Evolutionary conservation across 1,139 yeast species (phyloP).

Genomic region (Komagataea norvegica): DNA sequence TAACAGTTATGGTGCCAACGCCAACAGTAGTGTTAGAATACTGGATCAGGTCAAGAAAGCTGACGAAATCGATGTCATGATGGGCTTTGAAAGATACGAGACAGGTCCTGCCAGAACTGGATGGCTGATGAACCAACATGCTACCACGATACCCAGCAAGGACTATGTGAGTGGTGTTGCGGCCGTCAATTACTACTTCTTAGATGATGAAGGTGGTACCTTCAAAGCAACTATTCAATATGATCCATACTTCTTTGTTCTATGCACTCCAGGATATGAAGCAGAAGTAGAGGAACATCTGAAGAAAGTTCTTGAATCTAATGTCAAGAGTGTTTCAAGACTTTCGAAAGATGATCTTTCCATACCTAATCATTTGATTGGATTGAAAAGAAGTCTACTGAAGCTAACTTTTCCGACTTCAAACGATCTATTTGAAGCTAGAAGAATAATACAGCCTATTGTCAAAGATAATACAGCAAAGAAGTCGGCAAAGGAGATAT

Average conservation of each 20-base stretch:
- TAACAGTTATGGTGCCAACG: constrained; percentile 18
- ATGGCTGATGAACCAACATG: constrained; percentile 88
- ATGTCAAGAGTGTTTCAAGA: constrained; percentile 52
- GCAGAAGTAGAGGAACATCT: constrained; percentile 85
- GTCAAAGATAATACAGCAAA: constrained; percentile 62
- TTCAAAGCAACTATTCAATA: constrained; percentile 80
- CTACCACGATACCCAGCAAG: constrained; percentile 54
- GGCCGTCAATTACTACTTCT: constrained; percentile 90
- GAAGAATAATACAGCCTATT: constrained; percentile 64
- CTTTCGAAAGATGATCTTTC: constrained; percentile 72
- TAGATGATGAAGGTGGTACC: constrained; percentile 97
- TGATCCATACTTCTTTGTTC: constrained; percentile 86
- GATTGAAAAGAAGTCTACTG: constrained; percentile 60
- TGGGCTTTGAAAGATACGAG: constrained; percentile 82
- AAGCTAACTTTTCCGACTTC: constrained; percentile 73
- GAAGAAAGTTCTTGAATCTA: constrained; percentile 59
- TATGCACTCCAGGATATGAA: constrained; percentile 61
- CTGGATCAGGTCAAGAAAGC: constrained; percentile 47
- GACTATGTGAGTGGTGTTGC: constrained; percentile 61
- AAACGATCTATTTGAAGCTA: constrained; percentile 68
- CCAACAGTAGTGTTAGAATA: constrained; percentile 9
- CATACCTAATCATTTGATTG: constrained; percentile 81
- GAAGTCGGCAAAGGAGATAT: constrained; percentile 66
- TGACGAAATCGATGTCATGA: constrained; percentile 62
- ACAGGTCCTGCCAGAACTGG: constrained; percentile 72